A percentile compares a stretch with the other conserved stretches of the same genome.
Conservation (phyloP, 495 filamentous ascomycete genomes). For the Aspergillus leporis region DNA sequence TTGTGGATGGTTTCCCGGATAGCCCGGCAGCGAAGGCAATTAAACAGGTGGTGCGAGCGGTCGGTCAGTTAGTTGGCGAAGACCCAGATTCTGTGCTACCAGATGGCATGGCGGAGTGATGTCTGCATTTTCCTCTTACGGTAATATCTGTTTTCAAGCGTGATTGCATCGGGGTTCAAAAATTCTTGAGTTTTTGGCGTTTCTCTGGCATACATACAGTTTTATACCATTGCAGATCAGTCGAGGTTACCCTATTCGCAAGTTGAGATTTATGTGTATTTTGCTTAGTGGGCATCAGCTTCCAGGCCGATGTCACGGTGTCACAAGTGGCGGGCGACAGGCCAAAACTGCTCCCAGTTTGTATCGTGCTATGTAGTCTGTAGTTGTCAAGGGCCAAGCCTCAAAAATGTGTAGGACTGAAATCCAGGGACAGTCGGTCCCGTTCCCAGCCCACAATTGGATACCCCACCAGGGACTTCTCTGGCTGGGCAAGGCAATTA, state of each 20-base stretch:
- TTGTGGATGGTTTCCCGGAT: conserved; percentile 90
- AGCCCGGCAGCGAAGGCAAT: conserved; percentile 83
- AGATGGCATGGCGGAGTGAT: conserved; percentile 33
- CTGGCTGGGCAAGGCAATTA: background rate
- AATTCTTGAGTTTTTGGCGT: background rate
- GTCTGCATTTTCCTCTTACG: conserved; percentile 13
- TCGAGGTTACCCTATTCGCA: background rate
- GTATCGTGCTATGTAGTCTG: background rate
- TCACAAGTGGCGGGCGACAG: background rate
- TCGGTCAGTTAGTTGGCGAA: conserved; percentile 65
- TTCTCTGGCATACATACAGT: background rate
- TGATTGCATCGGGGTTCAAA: conserved; percentile 10
- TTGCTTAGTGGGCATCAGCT: background rate
- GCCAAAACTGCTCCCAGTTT: background rate
- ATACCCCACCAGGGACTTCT: background rate
- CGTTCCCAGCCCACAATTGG: background rate
- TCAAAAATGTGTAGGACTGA: background rate
- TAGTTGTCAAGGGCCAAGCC: background rate
- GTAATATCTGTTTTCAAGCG: conserved; percentile 6
- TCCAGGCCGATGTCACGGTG: background rate
- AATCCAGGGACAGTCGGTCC: background rate
- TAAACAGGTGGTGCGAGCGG: conserved; percentile 68
- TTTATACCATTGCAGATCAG: conserved; percentile 1
- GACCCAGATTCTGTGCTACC: conserved; percentile 46
- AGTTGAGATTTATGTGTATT: background rate